Evolutionary conservation across 805 yeast genomes (phyloP).

Genomic region (Monosporozyma siamensis): DNA sequence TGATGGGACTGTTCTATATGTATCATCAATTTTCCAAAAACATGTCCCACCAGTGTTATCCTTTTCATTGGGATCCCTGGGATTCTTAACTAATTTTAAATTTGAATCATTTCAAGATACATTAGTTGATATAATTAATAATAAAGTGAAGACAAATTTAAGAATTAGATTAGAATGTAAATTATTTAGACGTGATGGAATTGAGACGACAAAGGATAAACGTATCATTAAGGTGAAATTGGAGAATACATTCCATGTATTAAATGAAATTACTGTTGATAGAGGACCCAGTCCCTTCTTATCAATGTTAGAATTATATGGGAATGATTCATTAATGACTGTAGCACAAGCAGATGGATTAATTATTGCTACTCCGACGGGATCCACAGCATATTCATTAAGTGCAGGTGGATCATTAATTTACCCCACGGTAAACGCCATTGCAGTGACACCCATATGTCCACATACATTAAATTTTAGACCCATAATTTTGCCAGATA

Average conservation of each 20-base stretch:
- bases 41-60: conserved; percentile 88
- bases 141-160: conserved; percentile 68
- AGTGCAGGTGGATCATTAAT: conserved; percentile 94
- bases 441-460: conserved; percentile 89
- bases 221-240: conserved; percentile 26
- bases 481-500: conserved; percentile 86
- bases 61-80: conserved; percentile 83
- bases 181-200: conserved; percentile 38
- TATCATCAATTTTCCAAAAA: conserved; percentile 75
- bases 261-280: conserved; percentile 85
- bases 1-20: conserved; percentile 89
- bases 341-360: conserved; percentile 92
- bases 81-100: conserved; percentile 80
- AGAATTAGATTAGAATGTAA: conserved; percentile 85
- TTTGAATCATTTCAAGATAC: conserved; percentile 61
- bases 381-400: conserved; percentile 90
- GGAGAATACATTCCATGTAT: conserved; percentile 58
- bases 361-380: conserved; percentile 90
- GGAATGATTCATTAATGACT: conserved; percentile 76
- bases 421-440: conserved; percentile 89
- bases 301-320: conserved; percentile 80
- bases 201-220: conserved; percentile 29
- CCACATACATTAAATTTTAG: conserved; percentile 92
- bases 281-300: conserved; percentile 92
- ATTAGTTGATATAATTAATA: conserved; percentile 47